Evolutionary conservation across 2,329 filamentous ascomycete species (phyloP), one percentile per base, ranked within the genome.

Genomic region (Fusarium anguioides): DNA sequence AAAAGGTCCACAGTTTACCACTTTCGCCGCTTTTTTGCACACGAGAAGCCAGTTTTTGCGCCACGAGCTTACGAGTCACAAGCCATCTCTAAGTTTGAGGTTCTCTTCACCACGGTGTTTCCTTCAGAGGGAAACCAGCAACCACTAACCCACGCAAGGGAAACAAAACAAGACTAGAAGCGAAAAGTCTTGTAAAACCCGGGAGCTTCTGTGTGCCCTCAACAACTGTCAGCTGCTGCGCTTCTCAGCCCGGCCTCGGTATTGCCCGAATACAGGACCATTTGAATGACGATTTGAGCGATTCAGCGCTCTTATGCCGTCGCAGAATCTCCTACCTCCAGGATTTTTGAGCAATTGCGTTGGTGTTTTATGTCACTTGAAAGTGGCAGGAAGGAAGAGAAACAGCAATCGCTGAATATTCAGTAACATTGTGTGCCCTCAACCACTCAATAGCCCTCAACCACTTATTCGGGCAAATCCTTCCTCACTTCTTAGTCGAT

Each of bases 11-110:
- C 65, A 61, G 50, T 62, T 63, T 67, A 61, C 47, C 61, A 44
- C 46, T 37, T 59, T 68, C 55, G 55, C 50, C 54, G 60, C 54
- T 47, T 53, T 55, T 68, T 65, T 36, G 40, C 64, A 57, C 55
- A 49, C 60, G 46, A 62, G 41, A 55, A 59, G 55, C 42, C 54
- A 53, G 37, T 60, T 69, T 61, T 67, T 67, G 66, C 66, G 66
- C 64, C 66, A 69, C 66, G 37, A 66, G 66, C 66, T 69, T 69
- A 69, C 66, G 56, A 69, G 66, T 66, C 66, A 66, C 66, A 53
- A 66, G 62, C 35, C 52, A 40, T 51, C 37, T 49, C 20, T 33
- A 49, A 46, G 49, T 49, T 66, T 49, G 46, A 56, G 52, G 49
- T 49, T 66, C 44, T 42, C 40, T 66, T 61, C 41, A 31, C 47